Conservation (phyloP, 2,329 filamentous ascomycete species). For the Fonsecaea erecta region DNA sequence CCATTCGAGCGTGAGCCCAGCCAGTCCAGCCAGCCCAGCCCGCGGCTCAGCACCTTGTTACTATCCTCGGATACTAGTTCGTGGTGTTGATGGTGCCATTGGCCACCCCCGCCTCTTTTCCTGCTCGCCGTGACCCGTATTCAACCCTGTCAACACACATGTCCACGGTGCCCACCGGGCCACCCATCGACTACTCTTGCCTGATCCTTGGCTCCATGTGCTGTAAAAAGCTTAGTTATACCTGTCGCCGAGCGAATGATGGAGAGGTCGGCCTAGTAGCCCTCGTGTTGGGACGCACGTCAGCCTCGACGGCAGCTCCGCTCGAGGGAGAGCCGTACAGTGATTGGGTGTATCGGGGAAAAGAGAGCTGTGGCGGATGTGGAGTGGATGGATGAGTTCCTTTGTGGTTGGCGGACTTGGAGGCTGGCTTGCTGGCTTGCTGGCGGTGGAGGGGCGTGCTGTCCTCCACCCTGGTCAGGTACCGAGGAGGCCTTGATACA, state of each 20-base stretch:
- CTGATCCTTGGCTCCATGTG: constrained; percentile 1
- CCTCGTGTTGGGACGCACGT: constrained; percentile 12
- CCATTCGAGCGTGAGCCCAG: background rate
- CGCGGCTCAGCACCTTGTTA: constrained; percentile 8
- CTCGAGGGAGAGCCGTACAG: background rate
- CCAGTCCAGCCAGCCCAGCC: background rate
- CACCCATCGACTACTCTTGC: background rate
- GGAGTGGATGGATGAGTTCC: background rate
- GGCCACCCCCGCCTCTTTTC: constrained; percentile 2
- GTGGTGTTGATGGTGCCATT: constrained; percentile 6
- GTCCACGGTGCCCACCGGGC: background rate
- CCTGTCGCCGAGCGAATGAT: constrained; percentile 6
- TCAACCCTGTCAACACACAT: background rate
- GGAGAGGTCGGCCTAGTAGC: background rate
- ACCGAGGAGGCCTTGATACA: background rate
- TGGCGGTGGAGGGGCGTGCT: background rate
- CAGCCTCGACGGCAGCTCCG: constrained; percentile 6
- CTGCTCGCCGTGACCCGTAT: constrained; percentile 1
- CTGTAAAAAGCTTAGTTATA: constrained; percentile 18
- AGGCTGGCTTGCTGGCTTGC: background rate
- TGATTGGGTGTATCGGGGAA: background rate
- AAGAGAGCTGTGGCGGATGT: background rate
- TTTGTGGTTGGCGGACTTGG: background rate
- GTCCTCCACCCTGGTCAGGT: background rate
- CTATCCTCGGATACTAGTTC: constrained; percentile 15